Percentiles rank a stretch among this genome's conserved stretches.
Conservation (phyloP, 768 basidiomycete species). For the Boletus coccyginus region DNA sequence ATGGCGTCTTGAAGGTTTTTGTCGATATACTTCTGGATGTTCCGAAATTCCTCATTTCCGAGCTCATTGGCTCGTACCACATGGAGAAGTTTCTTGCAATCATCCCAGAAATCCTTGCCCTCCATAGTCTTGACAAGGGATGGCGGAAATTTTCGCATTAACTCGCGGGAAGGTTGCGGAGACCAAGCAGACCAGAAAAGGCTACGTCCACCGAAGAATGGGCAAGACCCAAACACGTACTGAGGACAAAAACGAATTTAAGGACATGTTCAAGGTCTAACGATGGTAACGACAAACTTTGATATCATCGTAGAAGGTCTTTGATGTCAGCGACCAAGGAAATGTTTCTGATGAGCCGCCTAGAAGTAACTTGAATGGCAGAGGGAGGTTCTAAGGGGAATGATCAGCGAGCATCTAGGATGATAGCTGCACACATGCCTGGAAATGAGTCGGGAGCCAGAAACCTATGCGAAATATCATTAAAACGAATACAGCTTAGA, state of each 20-base stretch:
- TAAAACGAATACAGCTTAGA: background rate
- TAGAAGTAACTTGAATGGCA: slow-evolving; percentile 6
- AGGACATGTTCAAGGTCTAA: no score
- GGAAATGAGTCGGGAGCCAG: slow-evolving; percentile 12
- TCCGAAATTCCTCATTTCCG: slow-evolving; percentile 1
- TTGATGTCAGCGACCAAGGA: slow-evolving; percentile 4
- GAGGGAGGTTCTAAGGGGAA: slow-evolving; percentile 1
- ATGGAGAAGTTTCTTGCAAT: slow-evolving; percentile 1
- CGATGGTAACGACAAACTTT: background rate
- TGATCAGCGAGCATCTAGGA: background rate
- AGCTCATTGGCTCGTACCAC: background rate
- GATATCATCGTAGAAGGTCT: slow-evolving; percentile 1
- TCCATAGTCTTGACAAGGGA: slow-evolving; percentile 1
- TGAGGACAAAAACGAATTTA: background rate
- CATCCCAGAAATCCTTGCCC: slow-evolving; percentile 1
- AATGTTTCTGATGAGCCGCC: slow-evolving; percentile 1
- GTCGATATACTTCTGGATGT: slow-evolving; percentile 4
- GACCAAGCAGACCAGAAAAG: slow-evolving; percentile 18
- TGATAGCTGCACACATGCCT: background rate
- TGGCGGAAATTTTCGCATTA: slow-evolving; percentile 15
- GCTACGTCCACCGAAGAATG: slow-evolving; percentile 19
- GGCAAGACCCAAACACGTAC: slow-evolving; percentile 14
- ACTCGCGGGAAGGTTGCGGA: slow-evolving; percentile 4
- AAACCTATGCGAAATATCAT: background rate
- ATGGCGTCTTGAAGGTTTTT: background rate